These are phyloP conservation scores for Penicillium sp. DNA, from an alignment of 2,329 filamentous ascomycete genomes.

Conservation along the genomic window DNA sequence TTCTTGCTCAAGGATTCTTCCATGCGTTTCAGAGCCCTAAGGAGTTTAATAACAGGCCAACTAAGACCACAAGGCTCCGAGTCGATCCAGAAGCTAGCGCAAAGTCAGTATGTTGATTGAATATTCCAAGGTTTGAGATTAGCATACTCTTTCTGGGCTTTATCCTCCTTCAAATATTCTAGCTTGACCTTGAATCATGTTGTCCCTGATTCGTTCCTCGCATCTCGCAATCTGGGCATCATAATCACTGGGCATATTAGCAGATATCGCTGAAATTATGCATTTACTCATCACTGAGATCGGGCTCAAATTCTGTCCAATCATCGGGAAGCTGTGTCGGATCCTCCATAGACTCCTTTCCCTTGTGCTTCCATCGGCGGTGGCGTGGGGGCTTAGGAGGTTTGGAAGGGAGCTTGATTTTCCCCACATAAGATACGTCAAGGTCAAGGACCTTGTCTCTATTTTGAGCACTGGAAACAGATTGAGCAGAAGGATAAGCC, in stretches of 20 bases:
- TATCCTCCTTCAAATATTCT: neutral
- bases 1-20: neutral
- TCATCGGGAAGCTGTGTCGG: neutral
- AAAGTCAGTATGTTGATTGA: neutral
- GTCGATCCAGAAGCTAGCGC: neutral
- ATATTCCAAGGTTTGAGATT: neutral
- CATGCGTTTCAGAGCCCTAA: neutral
- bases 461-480: neutral
- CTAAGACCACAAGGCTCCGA: neutral
- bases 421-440: neutral
- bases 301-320: neutral
- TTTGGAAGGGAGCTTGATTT: neutral
- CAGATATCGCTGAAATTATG: neutral
- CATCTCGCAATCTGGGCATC: constrained; percentile 7
- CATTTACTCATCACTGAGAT: constrained; percentile 1
- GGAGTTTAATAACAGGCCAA: neutral
- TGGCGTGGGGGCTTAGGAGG: neutral
- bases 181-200: neutral
- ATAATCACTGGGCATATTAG: neutral
- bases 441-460: neutral
- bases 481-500: neutral
- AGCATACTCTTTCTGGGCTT: neutral
- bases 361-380: neutral
- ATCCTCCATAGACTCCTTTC: neutral
- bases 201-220: constrained; percentile 4